A percentile compares a stretch with the other conserved stretches of the same genome.
These are phyloP conservation scores for Trichoderma koningii DNA, from an alignment of 2,329 filamentous ascomycete species.

Conservation along the genomic window DNA sequence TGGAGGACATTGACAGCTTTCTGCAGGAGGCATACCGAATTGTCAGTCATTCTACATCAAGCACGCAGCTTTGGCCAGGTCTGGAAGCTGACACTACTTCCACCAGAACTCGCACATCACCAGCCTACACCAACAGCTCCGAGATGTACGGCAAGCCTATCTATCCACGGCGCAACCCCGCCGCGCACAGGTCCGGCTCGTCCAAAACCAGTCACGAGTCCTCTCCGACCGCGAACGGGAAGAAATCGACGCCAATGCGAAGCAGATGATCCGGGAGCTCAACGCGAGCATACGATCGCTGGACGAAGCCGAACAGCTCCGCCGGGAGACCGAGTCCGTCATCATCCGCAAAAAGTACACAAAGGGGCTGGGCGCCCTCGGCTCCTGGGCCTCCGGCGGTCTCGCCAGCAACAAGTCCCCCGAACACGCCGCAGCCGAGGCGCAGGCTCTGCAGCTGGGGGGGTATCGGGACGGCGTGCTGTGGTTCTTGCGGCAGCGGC, in stretches of 20 bases:
- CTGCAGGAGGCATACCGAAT: constrained; percentile 83
- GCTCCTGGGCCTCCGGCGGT: constrained; percentile 67
- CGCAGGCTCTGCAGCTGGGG: constrained; percentile 63
- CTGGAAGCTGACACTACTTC: neutral
- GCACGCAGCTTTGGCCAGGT: too few relatives aligned
- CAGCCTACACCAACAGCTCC: constrained; percentile 77
- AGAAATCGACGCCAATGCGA: constrained; percentile 83
- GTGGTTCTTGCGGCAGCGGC: constrained; percentile 73
- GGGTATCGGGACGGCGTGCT: constrained; percentile 80
- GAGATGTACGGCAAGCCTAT: constrained; percentile 83
- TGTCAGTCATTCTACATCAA: constrained; percentile 1
- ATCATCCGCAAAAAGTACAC: constrained; percentile 72
- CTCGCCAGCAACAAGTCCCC: constrained; percentile 51
- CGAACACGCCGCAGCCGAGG: constrained; percentile 74
- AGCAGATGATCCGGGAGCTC: constrained; percentile 80
- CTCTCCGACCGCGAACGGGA: constrained; percentile 83
- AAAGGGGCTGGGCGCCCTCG: constrained; percentile 63
- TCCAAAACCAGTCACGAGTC: constrained; percentile 51
- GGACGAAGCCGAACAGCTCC: constrained; percentile 77
- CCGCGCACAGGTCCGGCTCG: constrained; percentile 52
- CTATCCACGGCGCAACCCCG: constrained; percentile 76
- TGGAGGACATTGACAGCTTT: constrained; percentile 74
- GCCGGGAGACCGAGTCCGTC: constrained; percentile 72
- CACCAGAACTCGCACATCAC: constrained; percentile 79
- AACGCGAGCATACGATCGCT: constrained; percentile 79